A percentile compares a stretch with the other conserved stretches of the same genome.
Evolutionary conservation across 2,329 filamentous ascomycete genomes (phyloP).

Genomic region (Setomelanomma holmii): DNA sequence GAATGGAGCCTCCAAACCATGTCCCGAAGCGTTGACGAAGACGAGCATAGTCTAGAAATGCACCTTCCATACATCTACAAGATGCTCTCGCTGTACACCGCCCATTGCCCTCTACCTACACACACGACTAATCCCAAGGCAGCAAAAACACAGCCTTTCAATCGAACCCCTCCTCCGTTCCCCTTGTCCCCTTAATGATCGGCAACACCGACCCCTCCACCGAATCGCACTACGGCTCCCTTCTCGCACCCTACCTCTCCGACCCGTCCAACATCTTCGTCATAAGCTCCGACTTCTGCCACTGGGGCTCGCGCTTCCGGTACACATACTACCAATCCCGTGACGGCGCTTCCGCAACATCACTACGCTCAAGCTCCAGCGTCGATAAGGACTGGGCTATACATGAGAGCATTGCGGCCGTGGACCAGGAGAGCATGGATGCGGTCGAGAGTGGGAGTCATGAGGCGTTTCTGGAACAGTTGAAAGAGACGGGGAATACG

Average conservation of each 20-base stretch:
- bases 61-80: constrained; percentile 94
- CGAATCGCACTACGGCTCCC: constrained; percentile 71
- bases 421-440: constrained; percentile 84
- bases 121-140: too few species aligned
- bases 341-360: constrained; percentile 44
- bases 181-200: constrained; percentile 83
- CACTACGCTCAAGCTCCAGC: constrained; percentile 49
- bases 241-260: constrained; percentile 70
- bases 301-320: constrained; percentile 86
- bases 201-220: constrained; percentile 72
- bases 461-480: constrained; percentile 70
- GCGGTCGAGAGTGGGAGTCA: constrained; percentile 82
- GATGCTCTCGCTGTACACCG: constrained; percentile 62
- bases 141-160: constrained; percentile 37
- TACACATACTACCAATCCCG: constrained; percentile 79
- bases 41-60: constrained; percentile 96
- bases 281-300: constrained; percentile 94
- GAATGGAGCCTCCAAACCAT: constrained; percentile 58
- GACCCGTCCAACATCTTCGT: constrained; percentile 77
- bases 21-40: constrained; percentile 70
- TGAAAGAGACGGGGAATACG: constrained; percentile 81
- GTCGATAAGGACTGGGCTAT: constrained; percentile 64
- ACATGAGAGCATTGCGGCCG: constrained; percentile 80
- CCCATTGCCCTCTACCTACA: neutral
- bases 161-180: constrained; percentile 66